phyloP scores from a whole-genome alignment of 495 filamentous ascomycete genomes.

The Xanthoparmelia taractica region DNA sequence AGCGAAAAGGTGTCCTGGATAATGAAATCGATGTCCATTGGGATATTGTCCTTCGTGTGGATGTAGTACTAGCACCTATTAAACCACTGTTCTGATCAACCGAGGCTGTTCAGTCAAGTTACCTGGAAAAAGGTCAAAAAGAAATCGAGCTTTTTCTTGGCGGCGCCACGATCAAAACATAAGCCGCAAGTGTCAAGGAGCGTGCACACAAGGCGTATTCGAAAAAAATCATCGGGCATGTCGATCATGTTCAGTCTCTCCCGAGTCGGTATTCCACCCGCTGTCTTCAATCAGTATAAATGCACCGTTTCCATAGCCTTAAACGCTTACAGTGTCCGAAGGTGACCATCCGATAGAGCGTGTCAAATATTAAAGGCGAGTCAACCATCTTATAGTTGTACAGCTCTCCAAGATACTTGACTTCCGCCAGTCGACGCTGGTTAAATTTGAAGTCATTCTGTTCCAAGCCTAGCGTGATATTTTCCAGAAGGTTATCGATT shows the following conservation, averaged over 20 bases:
- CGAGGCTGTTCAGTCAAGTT: constrained; percentile 11
- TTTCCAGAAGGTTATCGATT: constrained; percentile 84
- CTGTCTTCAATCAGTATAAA: constrained; percentile 25
- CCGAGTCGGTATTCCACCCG: constrained; percentile 72
- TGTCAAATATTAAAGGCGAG: constrained; percentile 90
- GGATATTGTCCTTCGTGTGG: constrained; percentile 80
- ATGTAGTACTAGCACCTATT: constrained; percentile 70
- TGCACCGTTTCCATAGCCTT: not conserved
- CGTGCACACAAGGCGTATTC: constrained; percentile 80
- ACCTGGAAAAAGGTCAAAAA: constrained; percentile 93
- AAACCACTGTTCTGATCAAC: constrained; percentile 12
- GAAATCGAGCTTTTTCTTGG: constrained; percentile 96
- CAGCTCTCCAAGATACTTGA: constrained; percentile 93
- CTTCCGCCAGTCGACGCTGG: constrained; percentile 88
- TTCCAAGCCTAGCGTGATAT: constrained; percentile 81
- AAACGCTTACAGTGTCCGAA: constrained; percentile 71
- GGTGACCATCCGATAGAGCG: constrained; percentile 85
- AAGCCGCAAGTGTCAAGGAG: constrained; percentile 92
- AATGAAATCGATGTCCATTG: constrained; percentile 97
- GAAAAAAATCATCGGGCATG: constrained; percentile 90
- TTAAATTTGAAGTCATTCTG: constrained; percentile 97
- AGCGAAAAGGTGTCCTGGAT: constrained; percentile 84
- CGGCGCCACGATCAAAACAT: constrained; percentile 87
- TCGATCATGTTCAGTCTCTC: constrained; percentile 70
- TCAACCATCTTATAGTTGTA: constrained; percentile 99